Percentiles rank a stretch among this genome's conserved stretches.
Conservation (phyloP, 1,284 basidiomycete genomes). For the Puccinia coronata region DNA sequence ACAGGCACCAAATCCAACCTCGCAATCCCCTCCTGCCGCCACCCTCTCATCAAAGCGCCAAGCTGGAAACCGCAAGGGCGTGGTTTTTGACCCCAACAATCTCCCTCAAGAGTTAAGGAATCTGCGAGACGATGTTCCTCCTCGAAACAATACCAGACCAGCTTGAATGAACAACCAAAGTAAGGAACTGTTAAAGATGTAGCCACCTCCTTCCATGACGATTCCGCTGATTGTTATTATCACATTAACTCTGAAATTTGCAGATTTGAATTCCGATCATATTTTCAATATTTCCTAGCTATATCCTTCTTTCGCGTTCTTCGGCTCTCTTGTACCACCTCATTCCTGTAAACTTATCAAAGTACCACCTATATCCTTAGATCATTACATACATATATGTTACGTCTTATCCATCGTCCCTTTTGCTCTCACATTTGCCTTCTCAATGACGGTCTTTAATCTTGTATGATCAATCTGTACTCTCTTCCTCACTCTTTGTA, state of each 20-base stretch:
- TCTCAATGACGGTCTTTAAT: no score
- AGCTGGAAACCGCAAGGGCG: background rate
- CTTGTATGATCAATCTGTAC: background rate
- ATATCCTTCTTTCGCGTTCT: no score
- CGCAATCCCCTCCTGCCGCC: background rate
- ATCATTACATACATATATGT: background rate
- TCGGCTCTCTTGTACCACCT: background rate
- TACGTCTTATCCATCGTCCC: no score
- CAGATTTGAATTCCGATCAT: background rate
- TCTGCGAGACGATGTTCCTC: background rate
- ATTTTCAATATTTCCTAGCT: background rate
- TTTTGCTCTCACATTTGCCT: background rate
- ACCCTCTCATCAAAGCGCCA: no score
- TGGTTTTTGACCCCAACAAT: background rate
- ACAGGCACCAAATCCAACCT: background rate
- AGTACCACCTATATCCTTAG: background rate
- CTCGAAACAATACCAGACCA: background rate
- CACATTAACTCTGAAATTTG: background rate
- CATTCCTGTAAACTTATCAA: background rate
- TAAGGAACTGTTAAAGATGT: background rate
- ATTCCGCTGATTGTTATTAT: background rate
- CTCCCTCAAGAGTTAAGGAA: slow-evolving; percentile 6
- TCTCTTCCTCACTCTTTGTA: background rate
- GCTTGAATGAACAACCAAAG: background rate
- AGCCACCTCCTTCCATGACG: no score